Percentiles rank a stretch among this genome's conserved stretches.
phyloP scores from a whole-genome alignment of 345 rosid species.

The Ceriops tagal region DNA sequence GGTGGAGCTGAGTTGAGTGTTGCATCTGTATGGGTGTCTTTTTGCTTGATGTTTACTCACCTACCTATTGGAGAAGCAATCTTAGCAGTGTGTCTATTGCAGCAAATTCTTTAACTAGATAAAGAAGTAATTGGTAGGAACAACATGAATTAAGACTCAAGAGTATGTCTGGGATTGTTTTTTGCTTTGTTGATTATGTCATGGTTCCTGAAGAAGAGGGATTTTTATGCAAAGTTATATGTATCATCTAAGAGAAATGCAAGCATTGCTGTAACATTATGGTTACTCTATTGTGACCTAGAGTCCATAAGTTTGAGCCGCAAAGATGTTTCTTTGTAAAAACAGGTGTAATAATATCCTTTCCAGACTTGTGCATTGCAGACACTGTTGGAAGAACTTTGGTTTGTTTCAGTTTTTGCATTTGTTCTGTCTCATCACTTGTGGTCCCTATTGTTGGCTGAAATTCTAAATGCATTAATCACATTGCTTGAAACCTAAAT shows the following conservation, averaged over 20 bases:
- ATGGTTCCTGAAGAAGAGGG: neutral
- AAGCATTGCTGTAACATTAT: too few relatives aligned
- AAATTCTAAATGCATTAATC: too few relatives aligned
- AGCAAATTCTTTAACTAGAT: slow-evolving; percentile 4
- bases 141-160: neutral
- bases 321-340: too few relatives aligned
- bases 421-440: neutral
- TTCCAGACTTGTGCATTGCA: too few relatives aligned
- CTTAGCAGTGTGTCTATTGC: neutral
- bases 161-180: neutral
- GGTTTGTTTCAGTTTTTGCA: neutral
- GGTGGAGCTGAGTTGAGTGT: neutral
- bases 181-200: neutral
- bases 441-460: too few relatives aligned
- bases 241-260: neutral
- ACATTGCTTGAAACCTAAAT: too few relatives aligned
- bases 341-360: too few relatives aligned
- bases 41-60: neutral
- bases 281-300: too few relatives aligned
- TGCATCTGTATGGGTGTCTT: neutral
- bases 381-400: neutral
- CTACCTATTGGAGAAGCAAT: neutral
- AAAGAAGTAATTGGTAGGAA: neutral
- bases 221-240: neutral
- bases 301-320: too few relatives aligned